Base-by-base conservation (phyloP, 805 yeast species). In the Candida pini region DNA sequence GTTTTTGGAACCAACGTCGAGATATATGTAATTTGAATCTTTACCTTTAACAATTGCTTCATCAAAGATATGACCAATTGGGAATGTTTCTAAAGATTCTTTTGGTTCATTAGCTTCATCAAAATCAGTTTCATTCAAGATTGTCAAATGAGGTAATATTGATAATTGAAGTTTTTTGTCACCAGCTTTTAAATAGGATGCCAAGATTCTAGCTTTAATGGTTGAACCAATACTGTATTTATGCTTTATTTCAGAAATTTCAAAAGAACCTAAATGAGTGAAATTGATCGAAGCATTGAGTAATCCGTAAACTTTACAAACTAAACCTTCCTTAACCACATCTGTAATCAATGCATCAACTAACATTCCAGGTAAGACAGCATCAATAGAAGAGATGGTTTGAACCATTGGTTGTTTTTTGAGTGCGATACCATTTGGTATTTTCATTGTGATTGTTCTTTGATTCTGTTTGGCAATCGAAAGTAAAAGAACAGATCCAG, bases 301-400 rank as follows among this genome's bases (percentile, higher is more conserved):
- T 37, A 84, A 60, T 35, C 96, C 96, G 45, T 78, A 78, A 0
- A 76, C 79, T 53, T 78, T 82, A 43, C 83, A 74, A n/a, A 70
- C 58, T 13, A 86, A 58, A 41, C 98, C 98, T 24, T 72, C 60
- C 7, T 63, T 54, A 18, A 69, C 58, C 15, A 77, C 70, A 7
- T 76, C 78, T 15, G 81, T 69, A 15, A 88, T 71, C 19, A 80
- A 60, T 6, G 88, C 83, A 39, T 83, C 87, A 8, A 89, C 86
- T 9, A 79, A 51, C 44, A 79, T 73, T 49, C 98, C 99, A 3
- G 99, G 95, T 25, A 83, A 71, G 18, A 89, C 71, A 4, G 95
- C 76, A 49, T 88, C 94, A 15, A 86, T 64, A 2, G 94, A 76
- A 2, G 87, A 69, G 28, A 82, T 78, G 5, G 81, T 63, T 4